Percentiles rank a stretch among this genome's conserved stretches.
Evolutionary conservation across 2,329 filamentous ascomycete species (phyloP).

Genomic region (Trichoderma harzianum): DNA sequence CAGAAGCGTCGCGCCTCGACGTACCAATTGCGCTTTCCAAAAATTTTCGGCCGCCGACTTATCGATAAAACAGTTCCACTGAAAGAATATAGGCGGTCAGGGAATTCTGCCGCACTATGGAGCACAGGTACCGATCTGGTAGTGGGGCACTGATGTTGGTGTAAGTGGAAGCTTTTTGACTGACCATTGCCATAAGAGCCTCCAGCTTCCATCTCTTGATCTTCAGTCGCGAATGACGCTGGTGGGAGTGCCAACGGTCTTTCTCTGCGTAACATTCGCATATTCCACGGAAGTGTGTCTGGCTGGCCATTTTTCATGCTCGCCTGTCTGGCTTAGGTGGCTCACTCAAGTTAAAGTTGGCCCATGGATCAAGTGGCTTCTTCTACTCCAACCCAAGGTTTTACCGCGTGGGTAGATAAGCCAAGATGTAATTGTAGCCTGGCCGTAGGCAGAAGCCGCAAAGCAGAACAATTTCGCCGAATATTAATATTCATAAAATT

Average conservation of each 20-base stretch:
- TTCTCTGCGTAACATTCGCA: background rate
- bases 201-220: background rate
- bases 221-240: background rate
- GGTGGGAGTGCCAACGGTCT: background rate
- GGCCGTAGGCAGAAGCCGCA: too few species aligned
- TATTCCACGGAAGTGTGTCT: too few species aligned
- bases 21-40: constrained; percentile 24
- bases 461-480: too few species aligned
- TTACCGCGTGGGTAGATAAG: too few species aligned
- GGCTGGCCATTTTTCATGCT: too few species aligned
- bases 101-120: constrained; percentile 32
- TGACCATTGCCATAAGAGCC: background rate
- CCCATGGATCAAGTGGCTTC: too few species aligned
- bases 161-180: background rate
- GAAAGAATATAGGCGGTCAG: constrained; percentile 32
- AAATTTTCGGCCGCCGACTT: constrained; percentile 34
- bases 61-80: constrained; percentile 33
- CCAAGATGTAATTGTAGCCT: too few species aligned
- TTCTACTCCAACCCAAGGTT: too few species aligned
- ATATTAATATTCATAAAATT: too few species aligned
- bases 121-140: background rate
- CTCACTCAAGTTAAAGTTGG: too few species aligned
- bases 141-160: background rate
- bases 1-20: constrained; percentile 7
- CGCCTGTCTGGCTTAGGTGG: too few species aligned